A percentile compares a stretch with the other conserved stretches of the same genome.
Conservation (phyloP, 768 basidiomycete genomes). For the Mycena amicta region DNA sequence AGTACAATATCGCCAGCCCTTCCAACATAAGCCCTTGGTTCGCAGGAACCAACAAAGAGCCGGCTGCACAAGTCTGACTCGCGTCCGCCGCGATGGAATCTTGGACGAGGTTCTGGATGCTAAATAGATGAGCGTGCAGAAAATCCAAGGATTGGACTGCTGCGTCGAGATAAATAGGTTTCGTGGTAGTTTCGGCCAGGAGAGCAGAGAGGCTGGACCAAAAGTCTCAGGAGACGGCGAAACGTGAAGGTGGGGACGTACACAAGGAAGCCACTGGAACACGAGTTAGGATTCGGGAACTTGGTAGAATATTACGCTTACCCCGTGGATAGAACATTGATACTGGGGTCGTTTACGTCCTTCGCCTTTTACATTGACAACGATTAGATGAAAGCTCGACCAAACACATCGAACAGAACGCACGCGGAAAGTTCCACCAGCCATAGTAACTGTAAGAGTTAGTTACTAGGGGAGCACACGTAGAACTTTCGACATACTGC, state of each 20-base stretch:
- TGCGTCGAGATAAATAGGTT: conserved; percentile 10
- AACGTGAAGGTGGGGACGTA: too few species aligned
- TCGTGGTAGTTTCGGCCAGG: conserved; percentile 3
- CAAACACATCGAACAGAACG: not conserved
- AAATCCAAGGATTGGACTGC: conserved; percentile 7
- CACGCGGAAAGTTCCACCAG: conserved; percentile 6
- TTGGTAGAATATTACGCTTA: not conserved
- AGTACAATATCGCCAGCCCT: not conserved
- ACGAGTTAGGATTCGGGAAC: not conserved
- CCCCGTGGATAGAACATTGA: conserved; percentile 6
- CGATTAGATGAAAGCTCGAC: not conserved
- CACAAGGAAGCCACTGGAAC: conserved; percentile 6
- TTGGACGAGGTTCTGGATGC: conserved; percentile 1
- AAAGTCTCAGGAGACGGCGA: too few species aligned
- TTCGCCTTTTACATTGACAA: not conserved
- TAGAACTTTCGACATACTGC: not conserved
- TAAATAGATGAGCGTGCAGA: conserved; percentile 2
- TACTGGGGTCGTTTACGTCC: not conserved
- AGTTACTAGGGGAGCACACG: not conserved
- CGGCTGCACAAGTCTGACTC: not conserved
- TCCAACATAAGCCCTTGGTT: not conserved
- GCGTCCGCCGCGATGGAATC: conserved; percentile 2
- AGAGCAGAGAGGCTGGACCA: conserved; percentile 6
- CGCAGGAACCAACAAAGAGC: not conserved
- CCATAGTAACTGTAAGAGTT: conserved; percentile 5